Evolutionary conservation across 352 stramenopile genomes (phyloP).

Genomic region (Pythium phragmitis): DNA sequence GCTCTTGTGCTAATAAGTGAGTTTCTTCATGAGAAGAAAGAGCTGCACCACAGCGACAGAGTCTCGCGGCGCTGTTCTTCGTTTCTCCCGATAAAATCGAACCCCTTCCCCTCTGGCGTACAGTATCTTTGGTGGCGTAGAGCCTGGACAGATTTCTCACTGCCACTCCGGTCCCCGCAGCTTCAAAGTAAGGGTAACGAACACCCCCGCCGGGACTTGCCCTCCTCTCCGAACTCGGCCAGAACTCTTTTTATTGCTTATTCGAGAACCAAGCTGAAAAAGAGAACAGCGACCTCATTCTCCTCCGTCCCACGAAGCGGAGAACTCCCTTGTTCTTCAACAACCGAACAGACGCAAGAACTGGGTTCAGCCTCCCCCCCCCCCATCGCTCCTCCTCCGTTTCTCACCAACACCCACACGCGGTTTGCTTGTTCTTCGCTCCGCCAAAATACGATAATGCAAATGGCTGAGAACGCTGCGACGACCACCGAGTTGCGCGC

Average conservation of each 20-base stretch:
- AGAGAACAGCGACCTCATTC: not conserved
- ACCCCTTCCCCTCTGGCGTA: conserved; percentile 17
- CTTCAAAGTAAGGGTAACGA: conserved; percentile 11
- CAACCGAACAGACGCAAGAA: not conserved
- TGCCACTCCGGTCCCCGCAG: conserved; percentile 11
- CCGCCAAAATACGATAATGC: not conserved
- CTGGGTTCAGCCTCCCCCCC: not conserved
- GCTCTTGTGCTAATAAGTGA: too few species aligned
- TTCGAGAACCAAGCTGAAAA: too few species aligned
- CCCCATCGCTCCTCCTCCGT: not conserved
- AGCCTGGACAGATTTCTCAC: not conserved
- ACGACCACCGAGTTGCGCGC: not conserved
- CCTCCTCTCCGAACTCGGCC: not conserved
- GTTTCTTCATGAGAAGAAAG: too few species aligned
- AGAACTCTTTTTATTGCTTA: conserved; percentile 8
- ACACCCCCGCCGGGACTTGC: too few species aligned
- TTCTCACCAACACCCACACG: not conserved
- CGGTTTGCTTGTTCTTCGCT: not conserved
- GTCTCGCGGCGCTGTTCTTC: not conserved
- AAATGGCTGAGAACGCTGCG: conserved; percentile 1
- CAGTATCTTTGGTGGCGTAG: not conserved
- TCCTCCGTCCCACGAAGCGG: conserved; percentile 1
- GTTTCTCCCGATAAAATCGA: conserved; percentile 5
- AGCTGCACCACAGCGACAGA: too few species aligned
- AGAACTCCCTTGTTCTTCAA: too few species aligned